Evolutionary conservation across 352 stramenopile species (phyloP), one percentile per base, ranked within the genome.

Genomic region (Phytophthora capsici): DNA sequence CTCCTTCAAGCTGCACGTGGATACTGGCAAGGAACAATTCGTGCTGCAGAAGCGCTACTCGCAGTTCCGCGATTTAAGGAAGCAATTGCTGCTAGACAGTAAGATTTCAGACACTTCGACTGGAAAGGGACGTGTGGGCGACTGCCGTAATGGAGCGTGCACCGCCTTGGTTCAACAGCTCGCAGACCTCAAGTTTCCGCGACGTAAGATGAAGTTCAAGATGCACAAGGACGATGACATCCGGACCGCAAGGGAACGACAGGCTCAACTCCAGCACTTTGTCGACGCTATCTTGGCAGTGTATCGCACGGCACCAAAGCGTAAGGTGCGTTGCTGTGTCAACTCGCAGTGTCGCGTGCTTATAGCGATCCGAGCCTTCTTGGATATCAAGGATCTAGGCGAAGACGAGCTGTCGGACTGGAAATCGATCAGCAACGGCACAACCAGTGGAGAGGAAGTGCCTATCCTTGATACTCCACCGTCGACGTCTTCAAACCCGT

Each of bases 11-110:
- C 23, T 92, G 47, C 70, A 90, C 12, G 78, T 94, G 17, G 68
- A 86, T 50, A 87, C 82, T 17, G 73, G 72, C 23, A 52, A 52
- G 14, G 78, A 85, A 45, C 66, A 78, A 23, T 90, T 83, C 41
- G 67, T 86, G 23, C 26, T 93, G 16, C 62, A 82, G 49, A 89
- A 87, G 71, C 78, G 86, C 48, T 94, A 71, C 71, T 91, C 82
- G 36, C 78, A 94, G 49, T 89, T 92, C 66, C 80, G 83, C 46
- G 72, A 75, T 14, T 78, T 94, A 14, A 80, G 83, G 14, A 59
- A 67, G 30, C 52, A 81, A 53, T 56, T 94, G 36, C 57, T 92
- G 46, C 49, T 73, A 6, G 43, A 58, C 17, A 25, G 40, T 12
- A 65, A 64, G 12, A 14, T 23, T 4, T 23, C 26, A 0, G 47